Percentiles rank a stretch among this genome's conserved stretches.
Evolutionary conservation across 2,329 filamentous ascomycete genomes (phyloP).

Genomic region (Graphiopsis chlorocephala): DNA sequence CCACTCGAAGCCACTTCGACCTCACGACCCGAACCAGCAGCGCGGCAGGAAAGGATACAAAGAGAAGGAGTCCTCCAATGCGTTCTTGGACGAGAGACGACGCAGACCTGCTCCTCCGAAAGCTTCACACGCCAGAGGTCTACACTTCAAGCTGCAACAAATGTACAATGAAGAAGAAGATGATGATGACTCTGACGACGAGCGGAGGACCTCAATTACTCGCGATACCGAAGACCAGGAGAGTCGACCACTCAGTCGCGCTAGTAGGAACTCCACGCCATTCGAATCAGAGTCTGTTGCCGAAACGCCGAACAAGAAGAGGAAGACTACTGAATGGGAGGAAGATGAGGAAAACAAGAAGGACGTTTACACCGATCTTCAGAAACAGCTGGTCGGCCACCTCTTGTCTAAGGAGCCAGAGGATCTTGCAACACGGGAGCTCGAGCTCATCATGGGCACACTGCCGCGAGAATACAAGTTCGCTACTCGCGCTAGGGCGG

Average conservation of each 20-base stretch:
- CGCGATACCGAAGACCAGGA: slow-evolving; percentile 83
- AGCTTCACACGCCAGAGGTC: slow-evolving; percentile 67
- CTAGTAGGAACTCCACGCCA: slow-evolving; percentile 52
- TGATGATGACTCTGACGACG: slow-evolving; percentile 71
- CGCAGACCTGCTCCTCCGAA: slow-evolving; percentile 53
- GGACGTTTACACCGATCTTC: slow-evolving; percentile 46
- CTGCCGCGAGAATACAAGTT: slow-evolving; percentile 60
- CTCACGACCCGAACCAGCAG: slow-evolving; percentile 43
- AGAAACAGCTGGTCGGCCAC: slow-evolving; percentile 48
- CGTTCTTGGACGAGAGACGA: slow-evolving; percentile 57
- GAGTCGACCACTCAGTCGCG: slow-evolving; percentile 74
- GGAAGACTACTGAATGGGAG: slow-evolving; percentile 44
- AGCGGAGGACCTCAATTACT: slow-evolving; percentile 63
- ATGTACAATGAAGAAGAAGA: slow-evolving; percentile 64
- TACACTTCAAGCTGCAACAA: slow-evolving; percentile 75
- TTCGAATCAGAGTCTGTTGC: slow-evolving; percentile 50
- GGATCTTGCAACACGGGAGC: slow-evolving; percentile 60
- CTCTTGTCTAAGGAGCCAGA: slow-evolving; percentile 62
- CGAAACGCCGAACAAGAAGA: slow-evolving; percentile 44
- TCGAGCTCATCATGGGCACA: slow-evolving; percentile 55
- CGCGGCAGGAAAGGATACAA: slow-evolving; percentile 37
- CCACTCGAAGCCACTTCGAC: slow-evolving; percentile 42
- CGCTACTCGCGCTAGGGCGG: slow-evolving; percentile 69
- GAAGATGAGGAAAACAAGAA: slow-evolving; percentile 45
- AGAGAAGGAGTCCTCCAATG: slow-evolving; percentile 40